Evolutionary conservation across 2,329 filamentous ascomycete species (phyloP), one percentile per base, ranked within the genome.

Genomic region (Nemania diffusa): DNA sequence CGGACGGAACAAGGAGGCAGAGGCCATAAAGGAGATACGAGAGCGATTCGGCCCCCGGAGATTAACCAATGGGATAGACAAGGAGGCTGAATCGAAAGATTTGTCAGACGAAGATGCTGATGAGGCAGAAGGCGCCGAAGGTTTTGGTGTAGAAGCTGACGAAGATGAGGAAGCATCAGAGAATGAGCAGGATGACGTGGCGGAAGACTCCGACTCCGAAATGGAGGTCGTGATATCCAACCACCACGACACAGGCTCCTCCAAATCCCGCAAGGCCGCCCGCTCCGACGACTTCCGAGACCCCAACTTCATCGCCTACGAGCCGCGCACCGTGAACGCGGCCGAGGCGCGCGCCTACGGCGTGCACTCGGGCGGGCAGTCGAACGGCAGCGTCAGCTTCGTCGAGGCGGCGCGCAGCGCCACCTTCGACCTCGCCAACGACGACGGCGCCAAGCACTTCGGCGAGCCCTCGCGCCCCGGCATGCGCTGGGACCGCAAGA

Each of bases 401-500:
- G 87, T 97, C 53, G 90, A 94, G 75, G 93, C 92, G 6, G 95
- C 97, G n/a, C 88, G 93, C 73, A 88, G 89, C 71, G 93, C 90
- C 1, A 92, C 93, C 44, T 97, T 99, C 93, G 96, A 98, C 79
- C 89, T 99, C 13, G 91, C 88, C 67, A 94, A 94, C 77, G 96
- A 99, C 80, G 96, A 98, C 73, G 88, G 87, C 11, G 88, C 88
- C 73, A 92, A 92, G 77, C 86, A 88, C 1, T 97, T 97, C 78
- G 94, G 89, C 69, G 89, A 92, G 74, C 89, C 93, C 2, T 87
- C 90, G 53, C 91, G 90, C 73, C 81, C 90, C 56, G 88, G 90
- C 72, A 91, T 97, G 90, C 91, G 96, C 72, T 99, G 96, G 96
- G 96, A 99, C 83, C 95, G 97, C 84, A 97, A 97, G 80, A 88